phyloP scores from a whole-genome alignment of 208 protist genomes.

The Acanthamoeba triangularis region DNA sequence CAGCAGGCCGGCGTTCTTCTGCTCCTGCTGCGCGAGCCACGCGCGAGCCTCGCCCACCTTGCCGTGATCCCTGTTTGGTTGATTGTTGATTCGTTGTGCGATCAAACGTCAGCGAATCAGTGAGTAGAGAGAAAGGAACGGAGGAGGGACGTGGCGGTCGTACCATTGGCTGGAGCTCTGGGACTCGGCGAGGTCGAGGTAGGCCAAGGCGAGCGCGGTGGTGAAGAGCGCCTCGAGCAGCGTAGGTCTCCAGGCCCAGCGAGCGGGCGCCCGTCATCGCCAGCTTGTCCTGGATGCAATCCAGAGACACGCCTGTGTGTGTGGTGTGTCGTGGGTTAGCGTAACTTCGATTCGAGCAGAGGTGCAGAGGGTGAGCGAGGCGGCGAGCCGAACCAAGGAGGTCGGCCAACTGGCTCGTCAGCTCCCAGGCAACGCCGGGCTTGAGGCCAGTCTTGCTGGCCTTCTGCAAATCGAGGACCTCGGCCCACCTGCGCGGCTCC shows the following conservation, averaged over 20 bases:
- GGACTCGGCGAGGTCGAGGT: slow-evolving; percentile 22
- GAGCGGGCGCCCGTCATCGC: neutral
- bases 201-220: slow-evolving; percentile 15
- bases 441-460: neutral
- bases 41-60: neutral
- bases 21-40: neutral
- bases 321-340: too few species aligned
- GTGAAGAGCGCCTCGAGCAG: slow-evolving; percentile 2
- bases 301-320: neutral
- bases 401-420: neutral
- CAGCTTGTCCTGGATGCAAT: neutral
- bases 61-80: neutral
- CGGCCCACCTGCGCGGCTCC: neutral
- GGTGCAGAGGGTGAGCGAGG: too few species aligned
- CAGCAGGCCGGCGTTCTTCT: neutral
- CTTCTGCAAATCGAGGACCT: neutral
- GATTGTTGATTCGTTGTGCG: too few species aligned
- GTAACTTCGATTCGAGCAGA: too few species aligned
- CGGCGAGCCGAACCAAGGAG: neutral
- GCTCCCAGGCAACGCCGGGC: slow-evolving; percentile 7
- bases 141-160: too few species aligned
- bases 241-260: neutral
- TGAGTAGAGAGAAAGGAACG: too few species aligned
- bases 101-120: too few species aligned
- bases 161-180: neutral